phyloP scores from a whole-genome alignment of 345 rosid species.

The Trapa bicornis region DNA sequence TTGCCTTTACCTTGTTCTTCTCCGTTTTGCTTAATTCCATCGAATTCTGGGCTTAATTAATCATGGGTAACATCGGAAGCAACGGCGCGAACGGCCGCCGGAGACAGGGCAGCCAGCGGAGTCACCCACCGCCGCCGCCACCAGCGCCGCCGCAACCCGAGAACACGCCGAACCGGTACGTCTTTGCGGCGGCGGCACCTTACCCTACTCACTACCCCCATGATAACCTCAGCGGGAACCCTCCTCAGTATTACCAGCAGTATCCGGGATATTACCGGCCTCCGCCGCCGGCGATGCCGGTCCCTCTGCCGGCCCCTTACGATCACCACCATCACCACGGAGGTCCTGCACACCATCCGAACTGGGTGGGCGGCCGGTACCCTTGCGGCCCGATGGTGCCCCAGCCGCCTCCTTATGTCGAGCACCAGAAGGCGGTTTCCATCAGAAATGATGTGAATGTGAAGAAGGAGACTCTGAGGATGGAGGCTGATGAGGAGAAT shows the following conservation, averaged over 20 bases:
- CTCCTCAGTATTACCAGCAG: conserved; percentile 39
- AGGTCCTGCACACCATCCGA: conserved; percentile 20
- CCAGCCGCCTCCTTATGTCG: conserved; percentile 44
- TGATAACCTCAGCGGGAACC: conserved; percentile 26
- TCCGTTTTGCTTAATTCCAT: background rate
- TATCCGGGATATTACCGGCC: conserved; percentile 54
- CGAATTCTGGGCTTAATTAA: background rate
- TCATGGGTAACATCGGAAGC: conserved; percentile 61
- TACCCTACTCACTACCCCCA: conserved; percentile 55
- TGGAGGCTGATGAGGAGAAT: conserved; percentile 42
- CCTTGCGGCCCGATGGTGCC: conserved; percentile 29
- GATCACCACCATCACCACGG: conserved; percentile 47
- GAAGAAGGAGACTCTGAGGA: conserved; percentile 60
- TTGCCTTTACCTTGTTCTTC: background rate
- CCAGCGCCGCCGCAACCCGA: conserved; percentile 58
- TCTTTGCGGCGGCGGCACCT: conserved; percentile 83
- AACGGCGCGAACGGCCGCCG: conserved; percentile 44
- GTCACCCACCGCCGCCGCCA: conserved; percentile 35
- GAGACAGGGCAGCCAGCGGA: conserved; percentile 35
- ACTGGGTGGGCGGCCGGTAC: conserved; percentile 42
- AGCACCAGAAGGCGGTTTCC: conserved; percentile 75
- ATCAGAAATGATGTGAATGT: conserved; percentile 70
- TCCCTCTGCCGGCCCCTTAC: conserved; percentile 50
- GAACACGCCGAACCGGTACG: conserved; percentile 52
- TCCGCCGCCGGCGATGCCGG: conserved; percentile 36